A percentile compares a stretch with the other conserved stretches of the same genome.
Evolutionary conservation across 108 stramenopile genomes (phyloP).

Genomic region (Pseudonitzschia multistriata): DNA sequence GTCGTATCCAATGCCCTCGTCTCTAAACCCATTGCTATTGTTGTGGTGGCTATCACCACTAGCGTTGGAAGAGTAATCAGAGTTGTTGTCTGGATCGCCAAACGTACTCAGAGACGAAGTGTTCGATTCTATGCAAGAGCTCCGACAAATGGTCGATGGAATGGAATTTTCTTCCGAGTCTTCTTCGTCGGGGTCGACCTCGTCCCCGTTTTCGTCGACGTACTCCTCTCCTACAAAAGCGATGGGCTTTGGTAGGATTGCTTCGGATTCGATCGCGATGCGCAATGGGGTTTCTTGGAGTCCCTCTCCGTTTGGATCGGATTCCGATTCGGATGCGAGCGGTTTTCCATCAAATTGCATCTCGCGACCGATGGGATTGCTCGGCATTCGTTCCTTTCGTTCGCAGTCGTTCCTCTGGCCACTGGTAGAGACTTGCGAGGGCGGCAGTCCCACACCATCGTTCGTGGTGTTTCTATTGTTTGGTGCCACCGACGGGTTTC

Average conservation of each 20-base stretch:
- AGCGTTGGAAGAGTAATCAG: neutral
- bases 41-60: neutral
- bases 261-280: slow-evolving; percentile 1
- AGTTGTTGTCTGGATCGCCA: slow-evolving; percentile 3
- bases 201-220: slow-evolving; percentile 20
- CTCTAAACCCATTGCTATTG: neutral
- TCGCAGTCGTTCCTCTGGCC: neutral
- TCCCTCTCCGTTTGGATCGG: neutral
- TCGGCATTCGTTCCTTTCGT: neutral
- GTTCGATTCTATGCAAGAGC: slow-evolving; percentile 11
- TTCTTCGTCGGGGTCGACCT: slow-evolving; percentile 8
- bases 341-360: neutral
- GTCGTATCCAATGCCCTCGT: slow-evolving; percentile 2
- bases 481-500: too few relatives aligned
- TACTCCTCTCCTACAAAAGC: neutral
- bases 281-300: neutral
- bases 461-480: too few relatives aligned
- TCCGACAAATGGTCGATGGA: neutral
- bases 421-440: neutral
- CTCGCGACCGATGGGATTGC: too few relatives aligned
- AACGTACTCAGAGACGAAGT: slow-evolving; percentile 31
- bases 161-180: slow-evolving; percentile 11
- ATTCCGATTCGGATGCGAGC: neutral
- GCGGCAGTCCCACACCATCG: neutral
- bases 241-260: neutral